A percentile compares a stretch with the other conserved stretches of the same genome.
Conservation (phyloP, 108 stramenopile species). For the Seminavis robusta region DNA sequence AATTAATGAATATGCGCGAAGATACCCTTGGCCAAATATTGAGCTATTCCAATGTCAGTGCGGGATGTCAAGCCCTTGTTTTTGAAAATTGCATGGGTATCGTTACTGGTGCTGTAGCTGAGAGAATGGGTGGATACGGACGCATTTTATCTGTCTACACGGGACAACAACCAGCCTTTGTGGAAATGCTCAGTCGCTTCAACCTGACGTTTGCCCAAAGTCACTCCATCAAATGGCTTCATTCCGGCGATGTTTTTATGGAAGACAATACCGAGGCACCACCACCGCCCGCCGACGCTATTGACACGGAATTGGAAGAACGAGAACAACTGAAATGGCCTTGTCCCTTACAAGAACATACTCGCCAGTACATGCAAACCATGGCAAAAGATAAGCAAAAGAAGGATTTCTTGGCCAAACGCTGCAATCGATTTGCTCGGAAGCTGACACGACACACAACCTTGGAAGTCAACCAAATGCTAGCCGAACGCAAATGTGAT, state of each 20-base stretch:
- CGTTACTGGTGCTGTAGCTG: constrained; percentile 62
- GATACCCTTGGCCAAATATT: constrained; percentile 83
- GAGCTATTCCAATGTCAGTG: constrained; percentile 72
- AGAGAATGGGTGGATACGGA: constrained; percentile 87
- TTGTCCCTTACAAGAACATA: constrained; percentile 73
- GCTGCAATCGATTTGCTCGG: constrained; percentile 68
- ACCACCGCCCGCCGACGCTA: constrained; percentile 12
- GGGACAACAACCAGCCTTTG: constrained; percentile 70
- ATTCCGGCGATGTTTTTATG: constrained; percentile 63
- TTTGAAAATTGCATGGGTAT: constrained; percentile 71
- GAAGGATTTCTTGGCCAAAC: constrained; percentile 64
- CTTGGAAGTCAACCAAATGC: constrained; percentile 46
- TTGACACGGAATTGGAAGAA: constrained; percentile 52
- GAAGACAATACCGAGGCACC: constrained; percentile 14
- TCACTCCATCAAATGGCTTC: constrained; percentile 67
- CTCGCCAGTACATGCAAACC: constrained; percentile 50
- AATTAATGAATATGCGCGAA: constrained; percentile 64
- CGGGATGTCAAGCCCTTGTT: constrained; percentile 74
- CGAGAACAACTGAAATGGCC: constrained; percentile 65
- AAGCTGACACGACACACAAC: constrained; percentile 67
- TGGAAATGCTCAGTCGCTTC: constrained; percentile 62
- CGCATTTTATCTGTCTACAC: constrained; percentile 57
- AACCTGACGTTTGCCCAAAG: constrained; percentile 65
- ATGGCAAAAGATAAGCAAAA: constrained; percentile 39
- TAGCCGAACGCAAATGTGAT: constrained; percentile 53